phyloP scores from a whole-genome alignment of 176 grass and related monocot genomes.

The Alopecurus myosuroides region DNA sequence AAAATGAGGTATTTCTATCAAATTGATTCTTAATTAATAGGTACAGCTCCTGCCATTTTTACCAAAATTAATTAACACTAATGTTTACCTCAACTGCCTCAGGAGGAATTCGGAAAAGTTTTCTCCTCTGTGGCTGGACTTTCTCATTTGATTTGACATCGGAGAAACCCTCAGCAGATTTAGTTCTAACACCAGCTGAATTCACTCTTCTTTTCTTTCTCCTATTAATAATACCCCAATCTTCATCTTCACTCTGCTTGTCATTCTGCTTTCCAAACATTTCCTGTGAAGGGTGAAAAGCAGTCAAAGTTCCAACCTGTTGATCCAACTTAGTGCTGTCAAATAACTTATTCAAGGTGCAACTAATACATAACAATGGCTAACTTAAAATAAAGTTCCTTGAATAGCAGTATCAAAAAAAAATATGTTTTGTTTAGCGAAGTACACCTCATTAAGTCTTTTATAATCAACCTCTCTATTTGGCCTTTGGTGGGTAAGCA shows the following conservation, averaged over 20 bases:
- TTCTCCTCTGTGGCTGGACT: constrained; percentile 36
- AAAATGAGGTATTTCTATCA: not conserved
- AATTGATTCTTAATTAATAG: not conserved
- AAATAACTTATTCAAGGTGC: constrained; percentile 9
- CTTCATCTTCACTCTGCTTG: constrained; percentile 88
- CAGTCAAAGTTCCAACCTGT: not conserved
- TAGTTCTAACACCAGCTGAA: constrained; percentile 24
- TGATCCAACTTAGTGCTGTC: constrained; percentile 1
- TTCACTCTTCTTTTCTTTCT: constrained; percentile 62
- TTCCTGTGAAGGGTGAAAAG: constrained; percentile 48
- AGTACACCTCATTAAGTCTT: constrained; percentile 83
- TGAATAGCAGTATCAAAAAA: not conserved
- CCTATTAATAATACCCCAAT: constrained; percentile 54
- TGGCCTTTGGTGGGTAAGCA: constrained; percentile 51
- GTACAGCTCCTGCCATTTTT: not conserved
- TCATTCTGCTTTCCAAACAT: constrained; percentile 90
- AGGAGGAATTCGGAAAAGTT: constrained; percentile 83
- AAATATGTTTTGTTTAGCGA: constrained; percentile 21
- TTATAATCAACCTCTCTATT: constrained; percentile 77
- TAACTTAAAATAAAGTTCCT: constrained; percentile 9
- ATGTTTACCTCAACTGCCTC: constrained; percentile 60
- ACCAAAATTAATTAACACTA: not conserved
- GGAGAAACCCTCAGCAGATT: constrained; percentile 14
- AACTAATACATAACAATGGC: not conserved
- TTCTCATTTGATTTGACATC: constrained; percentile 38